Evolutionary conservation across 2,329 filamentous ascomycete genomes (phyloP), one percentile per base, ranked within the genome.

Genomic region (Fonsecaea pugnacius): DNA sequence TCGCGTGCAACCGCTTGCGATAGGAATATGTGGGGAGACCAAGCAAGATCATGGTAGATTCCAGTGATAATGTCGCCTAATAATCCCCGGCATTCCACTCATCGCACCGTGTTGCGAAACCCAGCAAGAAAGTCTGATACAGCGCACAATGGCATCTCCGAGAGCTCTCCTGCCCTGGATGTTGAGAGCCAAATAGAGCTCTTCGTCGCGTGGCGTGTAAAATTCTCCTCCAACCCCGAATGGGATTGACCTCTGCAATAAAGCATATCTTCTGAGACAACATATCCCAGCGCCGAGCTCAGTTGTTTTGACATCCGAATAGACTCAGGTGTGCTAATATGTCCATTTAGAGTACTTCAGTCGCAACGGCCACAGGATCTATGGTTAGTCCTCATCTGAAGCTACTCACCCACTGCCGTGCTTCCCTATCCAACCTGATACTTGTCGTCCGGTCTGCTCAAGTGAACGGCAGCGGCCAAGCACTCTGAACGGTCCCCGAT

Each of bases 311-410:
- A 24, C 18, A 24, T 24, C 43, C 43, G 43, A 24, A 24, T 24
- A n/a, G 2, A 10, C 18, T 12, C 43, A 9, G 1, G 6, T 24
- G 18, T 48, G 18, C 43, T 48, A 10, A 48, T 24, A 48, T 48
- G 57, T 32, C 35, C 9, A 54, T 33, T 60, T 16, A n/a, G 33
- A 43, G 36, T 35, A 46, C 43, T 24, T 48, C 43, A 60, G 58
- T 58, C 6, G 38, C 38, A 58, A 77, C 83, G 24, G 75, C 83
- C 8, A 84, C 81, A 0, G 81, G 81, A 51, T 74, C 78, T 2
- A 83, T 82, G 58, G 72, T 73, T 4, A 80, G 80, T 1, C 74
- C 83, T 0, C 81, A 12, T 74, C 75, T 56, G 78, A 82, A 70
- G 77, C 80, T 4, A 76, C 77, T 1, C 72, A 71, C 0, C 78